Conservation (phyloP, 768 basidiomycete species). For the Trametes elegans region DNA sequence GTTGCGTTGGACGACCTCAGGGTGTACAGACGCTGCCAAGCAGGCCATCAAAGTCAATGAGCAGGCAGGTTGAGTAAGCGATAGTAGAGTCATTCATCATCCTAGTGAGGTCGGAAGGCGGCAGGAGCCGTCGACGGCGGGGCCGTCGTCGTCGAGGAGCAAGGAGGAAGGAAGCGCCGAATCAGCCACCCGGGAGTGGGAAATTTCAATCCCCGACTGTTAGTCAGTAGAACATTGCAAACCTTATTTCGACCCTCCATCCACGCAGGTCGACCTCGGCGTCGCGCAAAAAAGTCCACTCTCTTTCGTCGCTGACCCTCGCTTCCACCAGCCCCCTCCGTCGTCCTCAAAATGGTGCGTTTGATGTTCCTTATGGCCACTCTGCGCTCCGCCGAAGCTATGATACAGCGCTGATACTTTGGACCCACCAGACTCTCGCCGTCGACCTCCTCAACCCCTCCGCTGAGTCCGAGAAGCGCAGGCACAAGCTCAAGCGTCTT, state of each 20-base stretch:
- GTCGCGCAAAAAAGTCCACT: constrained; percentile 26
- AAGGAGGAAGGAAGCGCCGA: constrained; percentile 3
- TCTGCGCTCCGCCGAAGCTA: no score
- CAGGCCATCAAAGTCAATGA: no score
- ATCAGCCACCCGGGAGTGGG: constrained; percentile 16
- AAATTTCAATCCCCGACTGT: constrained; percentile 19
- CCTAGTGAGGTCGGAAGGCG: no score
- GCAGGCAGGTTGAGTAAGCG: no score
- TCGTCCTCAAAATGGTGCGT: constrained; percentile 28
- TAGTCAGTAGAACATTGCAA: constrained; percentile 11
- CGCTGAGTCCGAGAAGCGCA: constrained; percentile 76
- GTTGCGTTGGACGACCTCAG: no score
- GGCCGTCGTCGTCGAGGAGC: not conserved
- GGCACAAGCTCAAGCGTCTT: constrained; percentile 99
- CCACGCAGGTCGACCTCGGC: constrained; percentile 25
- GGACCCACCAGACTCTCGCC: constrained; percentile 74
- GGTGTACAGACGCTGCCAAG: no score
- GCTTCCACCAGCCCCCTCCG: constrained; percentile 11
- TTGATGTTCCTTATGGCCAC: not conserved
- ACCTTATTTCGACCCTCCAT: constrained; percentile 23
- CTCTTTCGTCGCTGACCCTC: constrained; percentile 20
- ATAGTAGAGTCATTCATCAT: no score
- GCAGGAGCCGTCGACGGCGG: not conserved
- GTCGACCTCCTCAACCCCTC: constrained; percentile 98
- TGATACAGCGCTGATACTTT: not conserved